Evolutionary conservation across 2,329 filamentous ascomycete species (phyloP), one percentile per base, ranked within the genome.

Genomic region (Aspergillus calidoustus): DNA sequence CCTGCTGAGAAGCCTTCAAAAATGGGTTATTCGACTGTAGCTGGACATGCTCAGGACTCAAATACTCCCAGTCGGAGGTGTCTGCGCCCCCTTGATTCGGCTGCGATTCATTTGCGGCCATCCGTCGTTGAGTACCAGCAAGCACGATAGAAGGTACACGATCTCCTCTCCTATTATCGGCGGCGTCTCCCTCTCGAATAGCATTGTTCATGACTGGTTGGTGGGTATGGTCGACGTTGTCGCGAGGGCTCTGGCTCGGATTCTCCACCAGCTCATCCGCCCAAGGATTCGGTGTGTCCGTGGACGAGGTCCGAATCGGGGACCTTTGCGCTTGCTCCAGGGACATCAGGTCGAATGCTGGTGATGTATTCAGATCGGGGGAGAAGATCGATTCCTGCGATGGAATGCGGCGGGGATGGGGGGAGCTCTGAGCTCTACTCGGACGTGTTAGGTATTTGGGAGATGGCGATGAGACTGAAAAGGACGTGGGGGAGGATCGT

Each of bases 21-120:
- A 79, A 79, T 6, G 77, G 77, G 44, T 79, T 79, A 53, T 79
- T 79, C 17, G 76, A 78, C 56, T 70, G 74, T 25, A 79, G 66
- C 50, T 72, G 73, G 34, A 70, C 64, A 0, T 74, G 69, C 19
- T 66, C 54, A 41, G 66, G 15, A 17, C 60, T 57, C 34, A 60
- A 41, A 28, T 71, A 62, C 53, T 72, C 71, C 59, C 69, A 68
- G 23, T 66, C 63, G 17, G 64, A 57, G 13, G 56, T 34, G 31
- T 69, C 64, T 17, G 44, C 56, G 17, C 56, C 43, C 4, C 50
- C 56, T 30, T 64, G 43, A 15, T 60, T 59, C 49, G 61, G 55
- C 22, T 68, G 67, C 66, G 60, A 66, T 34, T 68, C 68, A 53
- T 70, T 66, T 22, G 70, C 68, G 2, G 64, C 64, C 30, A 63